Base-by-base conservation (phyloP, 805 yeast genomes). In the Saturnispora halmiae region DNA sequence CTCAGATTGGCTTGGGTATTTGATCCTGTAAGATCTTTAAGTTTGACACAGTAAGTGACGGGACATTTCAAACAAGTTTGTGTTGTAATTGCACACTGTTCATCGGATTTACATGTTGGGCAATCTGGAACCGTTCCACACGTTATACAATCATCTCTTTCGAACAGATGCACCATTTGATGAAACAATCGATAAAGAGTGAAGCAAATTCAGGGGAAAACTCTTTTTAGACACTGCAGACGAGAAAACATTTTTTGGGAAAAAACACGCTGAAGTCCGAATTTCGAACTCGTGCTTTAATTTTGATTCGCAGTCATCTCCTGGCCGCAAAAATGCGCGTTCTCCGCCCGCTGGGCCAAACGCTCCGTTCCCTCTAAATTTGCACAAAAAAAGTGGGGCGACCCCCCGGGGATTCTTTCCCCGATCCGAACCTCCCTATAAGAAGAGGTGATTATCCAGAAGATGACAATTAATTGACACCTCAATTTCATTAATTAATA, bases 31-130 rank as follows among this genome's bases (percentile, higher is more conserved):
- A 24, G 4, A 2, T 54, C 40, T 2, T 56, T 41, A 11, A 55
- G 43, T 41, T 61, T 59, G 2, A 62, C 53, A 55, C 86, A 80
- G 46, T 67, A 67, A 1, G 74, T 69, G 6, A 56, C 54, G 0
- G 88, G 74, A 55, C 90, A 82, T 36, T 62, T 42, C 2, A 57
- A 40, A 54, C 88, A 81, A 1, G 84, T 67, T 47, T 70, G 77
- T 1, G 72, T 60, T 0, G 82, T 67, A 50, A 70, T 56, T 2
- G 62, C 66, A 56, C 90, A 82, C 49, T 64, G 63, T 53, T 78
- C 73, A 46, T 68, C 69, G 11, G 50, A 52, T 1, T 59, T 60
- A 57, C 88, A 82, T 6, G 46, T 45, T 4, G 84, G 86, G 58
- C 84, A 78, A 4, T 59, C 38, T 8, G 69, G 72, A 2, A 58